Conservation (phyloP, 805 yeast genomes). For the Scheffersomyces lignosus region DNA sequence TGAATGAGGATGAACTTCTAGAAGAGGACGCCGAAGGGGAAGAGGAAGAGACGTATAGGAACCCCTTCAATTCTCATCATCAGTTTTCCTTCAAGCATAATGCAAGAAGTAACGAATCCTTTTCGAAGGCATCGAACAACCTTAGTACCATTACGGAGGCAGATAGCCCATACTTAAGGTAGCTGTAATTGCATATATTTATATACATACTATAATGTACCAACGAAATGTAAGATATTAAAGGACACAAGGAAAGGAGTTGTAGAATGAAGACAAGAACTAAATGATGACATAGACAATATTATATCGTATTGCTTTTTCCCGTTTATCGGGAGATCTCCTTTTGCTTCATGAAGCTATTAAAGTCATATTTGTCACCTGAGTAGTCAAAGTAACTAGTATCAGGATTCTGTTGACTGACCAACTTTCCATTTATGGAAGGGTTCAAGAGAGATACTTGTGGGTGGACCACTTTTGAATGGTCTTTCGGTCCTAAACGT, state of each 20-base stretch:
- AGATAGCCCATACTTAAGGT: conserved; percentile 11
- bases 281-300: too few relatives aligned
- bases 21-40: conserved; percentile 18
- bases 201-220: neutral
- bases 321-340: too few relatives aligned
- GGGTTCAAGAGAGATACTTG: neutral
- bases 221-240: too few relatives aligned
- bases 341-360: conserved; percentile 37
- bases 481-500: too few relatives aligned
- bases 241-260: too few relatives aligned
- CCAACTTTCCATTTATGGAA: neutral
- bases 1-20: conserved; percentile 21
- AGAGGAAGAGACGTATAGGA: neutral
- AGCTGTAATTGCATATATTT: neutral
- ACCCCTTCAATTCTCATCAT: neutral
- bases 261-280: too few relatives aligned
- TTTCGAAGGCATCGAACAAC: conserved; percentile 6
- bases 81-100: neutral
- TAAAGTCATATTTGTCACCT: conserved; percentile 35
- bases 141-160: conserved; percentile 25
- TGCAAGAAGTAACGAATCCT: conserved; percentile 11
- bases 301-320: too few relatives aligned
- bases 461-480: conserved; percentile 3
- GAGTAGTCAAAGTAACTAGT: conserved; percentile 36
- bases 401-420: too few relatives aligned